Percentiles rank a stretch among this genome's conserved stretches.
Conservation (phyloP, 768 basidiomycete species). For the Melanogaster broomeanus region DNA sequence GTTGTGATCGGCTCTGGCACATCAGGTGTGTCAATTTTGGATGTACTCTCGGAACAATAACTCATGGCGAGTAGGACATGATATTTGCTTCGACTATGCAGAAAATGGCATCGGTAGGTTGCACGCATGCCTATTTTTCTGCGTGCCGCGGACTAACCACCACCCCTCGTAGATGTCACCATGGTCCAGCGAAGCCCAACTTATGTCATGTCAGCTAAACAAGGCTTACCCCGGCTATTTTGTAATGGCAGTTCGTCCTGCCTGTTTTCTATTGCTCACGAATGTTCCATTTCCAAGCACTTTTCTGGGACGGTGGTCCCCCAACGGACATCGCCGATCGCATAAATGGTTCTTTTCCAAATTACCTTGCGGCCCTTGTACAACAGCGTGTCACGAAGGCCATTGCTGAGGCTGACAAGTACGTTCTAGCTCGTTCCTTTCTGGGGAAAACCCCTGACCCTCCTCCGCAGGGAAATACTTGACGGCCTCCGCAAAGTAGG, state of each 20-base stretch:
- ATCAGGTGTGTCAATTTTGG: slow-evolving; percentile 41
- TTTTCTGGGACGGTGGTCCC: slow-evolving; percentile 47
- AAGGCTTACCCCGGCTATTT: slow-evolving; percentile 35
- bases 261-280: slow-evolving; percentile 8
- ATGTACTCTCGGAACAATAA: not conserved
- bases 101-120: slow-evolving; percentile 46
- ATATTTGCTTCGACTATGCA: slow-evolving; percentile 49
- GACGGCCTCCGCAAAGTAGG: slow-evolving; percentile 58
- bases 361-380: slow-evolving; percentile 25
- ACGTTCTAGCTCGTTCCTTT: slow-evolving; percentile 9
- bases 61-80: slow-evolving; percentile 40
- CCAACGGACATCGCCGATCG: slow-evolving; percentile 57
- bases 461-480: slow-evolving; percentile 46
- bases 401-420: slow-evolving; percentile 61
- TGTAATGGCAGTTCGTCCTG: slow-evolving; percentile 12
- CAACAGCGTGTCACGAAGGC: slow-evolving; percentile 39
- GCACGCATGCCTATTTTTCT: not conserved
- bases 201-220: slow-evolving; percentile 50
- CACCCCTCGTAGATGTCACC: slow-evolving; percentile 39
- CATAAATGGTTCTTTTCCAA: slow-evolving; percentile 50
- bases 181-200: slow-evolving; percentile 55
- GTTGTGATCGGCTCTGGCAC: slow-evolving; percentile 69
- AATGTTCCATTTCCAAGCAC: slow-evolving; percentile 14
- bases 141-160: not conserved
- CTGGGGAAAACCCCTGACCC: not conserved